phyloP scores from a whole-genome alignment of 2,329 filamentous ascomycete genomes.

The Dichotomopilus funicola region DNA sequence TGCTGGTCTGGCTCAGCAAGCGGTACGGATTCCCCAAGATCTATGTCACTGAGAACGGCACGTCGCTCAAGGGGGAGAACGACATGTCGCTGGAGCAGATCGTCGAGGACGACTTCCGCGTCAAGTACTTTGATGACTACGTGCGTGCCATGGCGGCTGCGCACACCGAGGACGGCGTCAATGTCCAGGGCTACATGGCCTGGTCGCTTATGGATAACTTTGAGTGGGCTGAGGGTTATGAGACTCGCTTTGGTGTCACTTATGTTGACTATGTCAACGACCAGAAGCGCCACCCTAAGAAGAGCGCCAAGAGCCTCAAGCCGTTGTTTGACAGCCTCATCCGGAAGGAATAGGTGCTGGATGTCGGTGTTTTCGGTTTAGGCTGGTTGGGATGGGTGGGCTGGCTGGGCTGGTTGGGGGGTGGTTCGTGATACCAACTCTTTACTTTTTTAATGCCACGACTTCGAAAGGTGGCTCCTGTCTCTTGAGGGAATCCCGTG shows the following conservation, averaged over 20 bases:
- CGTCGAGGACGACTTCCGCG: constrained; percentile 74
- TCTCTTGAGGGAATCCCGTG: constrained; percentile 6
- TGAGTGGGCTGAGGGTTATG: constrained; percentile 87
- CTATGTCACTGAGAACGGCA: constrained; percentile 86
- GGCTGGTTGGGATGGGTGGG: background rate
- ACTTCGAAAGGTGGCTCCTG: background rate
- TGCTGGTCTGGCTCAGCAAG: constrained; percentile 70
- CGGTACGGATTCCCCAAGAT: constrained; percentile 71
- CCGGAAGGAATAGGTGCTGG: constrained; percentile 44
- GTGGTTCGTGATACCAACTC: background rate
- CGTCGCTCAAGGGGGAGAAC: constrained; percentile 76
- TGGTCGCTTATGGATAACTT: constrained; percentile 88
- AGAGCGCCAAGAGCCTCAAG: constrained; percentile 68
- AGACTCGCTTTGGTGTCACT: constrained; percentile 77
- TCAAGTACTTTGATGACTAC: constrained; percentile 72
- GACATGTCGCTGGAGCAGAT: constrained; percentile 64
- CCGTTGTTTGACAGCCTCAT: constrained; percentile 66
- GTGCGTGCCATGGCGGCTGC: constrained; percentile 71
- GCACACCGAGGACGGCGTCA: constrained; percentile 62
- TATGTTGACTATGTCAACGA: constrained; percentile 76
- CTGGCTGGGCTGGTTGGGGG: background rate
- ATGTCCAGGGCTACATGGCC: constrained; percentile 74
- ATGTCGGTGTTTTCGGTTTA: background rate
- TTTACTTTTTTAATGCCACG: background rate
- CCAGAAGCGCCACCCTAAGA: constrained; percentile 77